Conservation (phyloP, 352 stramenopile genomes). For the Pythium dissimile region DNA sequence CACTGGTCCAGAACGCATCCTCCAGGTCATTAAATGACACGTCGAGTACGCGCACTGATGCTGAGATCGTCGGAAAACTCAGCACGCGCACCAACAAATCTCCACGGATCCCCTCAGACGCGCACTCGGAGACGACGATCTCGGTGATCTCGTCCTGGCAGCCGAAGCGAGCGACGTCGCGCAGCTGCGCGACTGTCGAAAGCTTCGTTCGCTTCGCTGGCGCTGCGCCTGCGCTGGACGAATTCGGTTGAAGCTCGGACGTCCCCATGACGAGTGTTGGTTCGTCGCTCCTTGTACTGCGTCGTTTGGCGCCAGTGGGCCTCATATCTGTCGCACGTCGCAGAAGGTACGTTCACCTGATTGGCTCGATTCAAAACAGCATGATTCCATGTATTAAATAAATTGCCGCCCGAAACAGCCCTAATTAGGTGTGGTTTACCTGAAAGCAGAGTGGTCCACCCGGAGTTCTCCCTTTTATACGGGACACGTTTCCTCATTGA, state of each 20-base stretch:
- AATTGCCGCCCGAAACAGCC: too few species aligned
- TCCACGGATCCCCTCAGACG: slow-evolving; percentile 5
- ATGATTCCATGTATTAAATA: not conserved
- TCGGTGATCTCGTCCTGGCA: slow-evolving; percentile 7
- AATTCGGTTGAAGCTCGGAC: slow-evolving; percentile 1
- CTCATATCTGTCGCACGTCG: slow-evolving; percentile 1
- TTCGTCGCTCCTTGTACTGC: not conserved
- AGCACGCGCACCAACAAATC: slow-evolving; percentile 22
- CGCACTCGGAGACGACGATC: slow-evolving; percentile 27
- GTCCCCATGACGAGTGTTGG: not conserved
- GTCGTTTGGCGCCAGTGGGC: too few species aligned
- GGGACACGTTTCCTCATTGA: slow-evolving; percentile 5
- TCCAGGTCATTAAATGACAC: slow-evolving; percentile 54
- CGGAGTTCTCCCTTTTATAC: not conserved
- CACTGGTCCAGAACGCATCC: slow-evolving; percentile 34
- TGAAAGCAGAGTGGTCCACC: not conserved
- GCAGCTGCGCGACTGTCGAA: slow-evolving; percentile 2
- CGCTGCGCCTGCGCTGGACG: slow-evolving; percentile 8
- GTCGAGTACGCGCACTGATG: slow-evolving; percentile 28
- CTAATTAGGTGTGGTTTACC: slow-evolving; percentile 5
- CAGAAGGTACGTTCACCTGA: not conserved
- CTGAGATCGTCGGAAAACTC: not conserved
- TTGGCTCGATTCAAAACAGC: not conserved
- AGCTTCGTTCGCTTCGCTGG: slow-evolving; percentile 7
- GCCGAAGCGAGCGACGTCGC: slow-evolving; percentile 1